Conservation (phyloP, 257 asterid species). For the Solanum pimpinellifolium region DNA sequence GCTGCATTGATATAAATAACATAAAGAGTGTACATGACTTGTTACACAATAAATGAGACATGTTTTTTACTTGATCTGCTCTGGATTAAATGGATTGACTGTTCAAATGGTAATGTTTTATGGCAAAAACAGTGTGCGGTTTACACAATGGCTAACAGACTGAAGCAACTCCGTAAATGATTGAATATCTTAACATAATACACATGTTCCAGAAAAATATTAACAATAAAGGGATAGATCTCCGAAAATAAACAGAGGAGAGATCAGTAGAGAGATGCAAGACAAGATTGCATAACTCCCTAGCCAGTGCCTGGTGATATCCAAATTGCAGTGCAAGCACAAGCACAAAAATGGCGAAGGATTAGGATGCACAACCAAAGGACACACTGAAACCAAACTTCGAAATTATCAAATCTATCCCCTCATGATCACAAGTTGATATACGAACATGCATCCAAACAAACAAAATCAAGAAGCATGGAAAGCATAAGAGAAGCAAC, state of each 20-base stretch:
- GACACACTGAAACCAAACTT: not conserved
- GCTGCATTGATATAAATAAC: not conserved
- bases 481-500: not conserved
- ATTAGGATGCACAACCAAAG: not conserved
- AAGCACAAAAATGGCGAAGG: not conserved
- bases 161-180: not conserved
- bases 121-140: not conserved
- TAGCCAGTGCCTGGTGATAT: not conserved
- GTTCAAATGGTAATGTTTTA: not conserved
- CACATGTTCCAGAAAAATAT: not conserved
- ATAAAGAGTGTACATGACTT: not conserved
- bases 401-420: not conserved
- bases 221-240: not conserved
- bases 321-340: not conserved
- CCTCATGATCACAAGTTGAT: not conserved
- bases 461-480: not conserved
- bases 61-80: not conserved
- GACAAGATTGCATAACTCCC: not conserved
- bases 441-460: not conserved
- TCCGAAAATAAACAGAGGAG: not conserved
- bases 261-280: not conserved
- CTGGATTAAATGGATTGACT: not conserved
- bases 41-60: not conserved
- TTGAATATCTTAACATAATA: not conserved
- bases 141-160: not conserved